These are phyloP conservation scores for Phycomyces blakesleeanus DNA, from an alignment of 192 early-diverging fungal genomes.

Conservation along the genomic window DNA sequence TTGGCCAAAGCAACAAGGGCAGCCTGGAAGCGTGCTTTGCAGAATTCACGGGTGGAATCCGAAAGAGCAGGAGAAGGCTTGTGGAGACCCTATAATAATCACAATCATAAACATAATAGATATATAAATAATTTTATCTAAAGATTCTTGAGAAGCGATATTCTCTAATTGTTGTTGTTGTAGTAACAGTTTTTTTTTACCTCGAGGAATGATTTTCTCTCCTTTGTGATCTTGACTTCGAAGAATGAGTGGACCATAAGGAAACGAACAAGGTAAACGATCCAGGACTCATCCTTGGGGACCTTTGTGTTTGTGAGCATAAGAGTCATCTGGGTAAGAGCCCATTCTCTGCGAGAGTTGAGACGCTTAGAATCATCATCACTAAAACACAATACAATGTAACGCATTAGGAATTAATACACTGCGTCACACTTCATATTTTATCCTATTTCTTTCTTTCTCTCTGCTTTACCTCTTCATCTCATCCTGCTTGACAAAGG, in stretches of 20 bases:
- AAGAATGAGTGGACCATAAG: conserved; percentile 73
- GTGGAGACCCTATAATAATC: not conserved
- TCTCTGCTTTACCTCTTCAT: conserved; percentile 17
- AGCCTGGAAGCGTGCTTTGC: conserved; percentile 56
- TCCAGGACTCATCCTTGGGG: conserved; percentile 74
- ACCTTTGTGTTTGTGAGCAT: conserved; percentile 71
- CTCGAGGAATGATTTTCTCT: conserved; percentile 41
- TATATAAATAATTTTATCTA: not conserved
- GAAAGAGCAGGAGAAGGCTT: conserved; percentile 56
- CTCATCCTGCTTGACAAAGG: conserved; percentile 55
- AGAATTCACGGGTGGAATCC: conserved; percentile 52
- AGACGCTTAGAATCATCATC: conserved; percentile 34
- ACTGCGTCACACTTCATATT: not conserved
- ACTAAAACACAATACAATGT: conserved; percentile 33
- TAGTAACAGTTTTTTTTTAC: too few species aligned
- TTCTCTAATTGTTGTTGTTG: too few species aligned
- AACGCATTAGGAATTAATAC: too few species aligned
- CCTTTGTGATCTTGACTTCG: conserved; percentile 44
- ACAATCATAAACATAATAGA: not conserved
- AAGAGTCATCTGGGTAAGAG: conserved; percentile 74
- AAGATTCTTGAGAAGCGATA: too few species aligned
- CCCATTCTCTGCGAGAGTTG: conserved; percentile 71
- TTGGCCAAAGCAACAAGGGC: conserved; percentile 69
- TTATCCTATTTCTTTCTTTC: too few species aligned
- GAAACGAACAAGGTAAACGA: conserved; percentile 62